Base-by-base conservation (phyloP, 2,329 filamentous ascomycete genomes). In the Thelonectria discophora region DNA sequence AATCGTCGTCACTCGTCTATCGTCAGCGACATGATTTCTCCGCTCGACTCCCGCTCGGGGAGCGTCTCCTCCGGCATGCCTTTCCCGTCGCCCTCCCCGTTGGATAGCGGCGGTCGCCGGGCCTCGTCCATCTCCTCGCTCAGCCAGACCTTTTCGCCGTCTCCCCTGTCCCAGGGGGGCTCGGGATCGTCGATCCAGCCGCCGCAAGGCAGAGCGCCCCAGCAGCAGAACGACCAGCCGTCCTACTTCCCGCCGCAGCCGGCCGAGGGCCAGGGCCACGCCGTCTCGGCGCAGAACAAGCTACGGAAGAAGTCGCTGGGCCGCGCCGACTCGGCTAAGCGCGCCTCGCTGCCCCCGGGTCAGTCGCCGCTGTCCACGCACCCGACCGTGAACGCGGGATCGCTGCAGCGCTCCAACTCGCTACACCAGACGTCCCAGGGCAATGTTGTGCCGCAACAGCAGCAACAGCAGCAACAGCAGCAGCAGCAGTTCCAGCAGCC, bases 51-150 rank as follows among this genome's bases (percentile, higher is more conserved):
- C 2, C 64, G 72, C 0, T 64, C 69, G 1, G 68, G 70, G 5
- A 73, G 72, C 20, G 65, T 71, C 21, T 72, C 74, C 2, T 70
- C 67, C 1, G 58, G 46, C 8, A 18, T 59, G 39, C 56, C 68
- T 9, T 11, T 69, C 1, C 68, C 74, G 45, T 75, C 71, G 1
- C 74, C 73, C 1, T 75, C 74, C 0, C 74, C 74, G 0, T 65
- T 73, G 53, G 72, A 75, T 13, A 55, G 56, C 11, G 66, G 60
- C 30, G 66, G 60, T 27, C 66, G 70, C 6, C 67, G 65, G 17
- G 66, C 40, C 46, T 72, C 69, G 15, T 75, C 66, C 8, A 57
- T 20, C 30, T 53, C 27, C 3, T 70, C 66, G 2, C 56, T 68
- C 13, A 20, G n/a, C 3, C 64, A 65, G 43, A 27, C 8, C 17